Evolutionary conservation across 371 early-diverging fungal species (phyloP).

Genomic region (Mucor irregularis): DNA sequence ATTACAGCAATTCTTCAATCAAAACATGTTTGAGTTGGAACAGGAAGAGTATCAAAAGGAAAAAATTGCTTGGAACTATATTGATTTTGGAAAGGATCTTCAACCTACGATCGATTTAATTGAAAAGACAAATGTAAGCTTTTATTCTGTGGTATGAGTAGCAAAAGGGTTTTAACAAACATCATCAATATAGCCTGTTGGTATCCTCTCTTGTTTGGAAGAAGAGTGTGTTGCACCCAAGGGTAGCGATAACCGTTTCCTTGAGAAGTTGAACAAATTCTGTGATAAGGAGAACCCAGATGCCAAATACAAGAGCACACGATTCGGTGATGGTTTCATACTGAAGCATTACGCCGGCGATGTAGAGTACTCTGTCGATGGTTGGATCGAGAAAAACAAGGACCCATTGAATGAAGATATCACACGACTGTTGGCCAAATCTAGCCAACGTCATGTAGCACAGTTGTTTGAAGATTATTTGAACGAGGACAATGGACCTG

Average conservation of each 20-base stretch:
- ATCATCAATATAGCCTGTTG: slow-evolving; percentile 83
- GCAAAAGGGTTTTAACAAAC: background rate
- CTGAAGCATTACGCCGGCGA: slow-evolving; percentile 98
- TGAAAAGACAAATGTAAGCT: slow-evolving; percentile 86
- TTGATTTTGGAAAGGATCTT: slow-evolving; percentile 99
- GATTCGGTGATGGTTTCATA: slow-evolving; percentile 93
- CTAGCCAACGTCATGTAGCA: slow-evolving; percentile 80
- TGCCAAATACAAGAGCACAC: slow-evolving; percentile 82
- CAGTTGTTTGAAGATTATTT: slow-evolving; percentile 82
- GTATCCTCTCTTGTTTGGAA: slow-evolving; percentile 97
- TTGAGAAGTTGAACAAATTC: slow-evolving; percentile 88
- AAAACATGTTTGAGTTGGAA: slow-evolving; percentile 99
- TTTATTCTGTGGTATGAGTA: background rate
- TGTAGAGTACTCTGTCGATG: slow-evolving; percentile 94
- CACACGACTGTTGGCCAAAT: slow-evolving; percentile 83
- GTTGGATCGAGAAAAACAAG: slow-evolving; percentile 99
- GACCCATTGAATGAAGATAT: slow-evolving; percentile 99
- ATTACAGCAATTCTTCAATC: slow-evolving; percentile 99
- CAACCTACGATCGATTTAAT: slow-evolving; percentile 99
- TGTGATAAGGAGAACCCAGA: slow-evolving; percentile 75
- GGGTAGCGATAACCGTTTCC: slow-evolving; percentile 96
- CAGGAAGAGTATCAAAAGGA: slow-evolving; percentile 98
- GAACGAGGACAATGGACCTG: slow-evolving; percentile 28
- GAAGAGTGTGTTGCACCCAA: slow-evolving; percentile 99
- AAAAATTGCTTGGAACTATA: slow-evolving; percentile 98